These are phyloP conservation scores for Ustilago bromivora DNA, from an alignment of 1,284 basidiomycete genomes.

Conservation along the genomic window DNA sequence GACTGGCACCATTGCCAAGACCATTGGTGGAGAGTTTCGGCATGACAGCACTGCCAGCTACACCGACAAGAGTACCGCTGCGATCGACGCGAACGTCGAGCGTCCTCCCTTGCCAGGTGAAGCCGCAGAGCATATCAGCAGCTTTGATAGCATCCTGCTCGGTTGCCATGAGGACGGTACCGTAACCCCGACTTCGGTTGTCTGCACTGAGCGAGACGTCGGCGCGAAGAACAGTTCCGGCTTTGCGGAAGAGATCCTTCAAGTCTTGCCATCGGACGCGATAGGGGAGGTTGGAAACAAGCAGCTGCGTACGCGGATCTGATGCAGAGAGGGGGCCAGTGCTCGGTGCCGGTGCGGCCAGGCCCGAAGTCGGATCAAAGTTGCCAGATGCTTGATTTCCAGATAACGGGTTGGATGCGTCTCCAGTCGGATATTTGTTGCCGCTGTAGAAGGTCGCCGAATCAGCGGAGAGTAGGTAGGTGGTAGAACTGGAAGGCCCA, in stretches of 20 bases:
- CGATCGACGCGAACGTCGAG: slow-evolving; percentile 65
- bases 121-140: slow-evolving; percentile 70
- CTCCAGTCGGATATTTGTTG: slow-evolving; percentile 4
- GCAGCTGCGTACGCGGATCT: slow-evolving; percentile 84
- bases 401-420: slow-evolving; percentile 11
- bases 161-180: slow-evolving; percentile 67
- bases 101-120: slow-evolving; percentile 68
- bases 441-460: slow-evolving; percentile 12
- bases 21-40: slow-evolving; percentile 19
- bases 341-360: slow-evolving; percentile 24
- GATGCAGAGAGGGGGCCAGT: slow-evolving; percentile 59
- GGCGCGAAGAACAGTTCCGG: slow-evolving; percentile 70
- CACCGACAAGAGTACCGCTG: slow-evolving; percentile 54
- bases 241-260: slow-evolving; percentile 70
- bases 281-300: slow-evolving; percentile 69
- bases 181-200: slow-evolving; percentile 64
- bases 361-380: neutral
- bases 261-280: slow-evolving; percentile 71
- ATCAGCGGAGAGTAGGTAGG: slow-evolving; percentile 22
- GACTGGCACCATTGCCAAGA: slow-evolving; percentile 9
- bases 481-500: slow-evolving; percentile 22
- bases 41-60: slow-evolving; percentile 41
- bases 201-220: slow-evolving; percentile 69
- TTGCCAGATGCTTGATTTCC: neutral
- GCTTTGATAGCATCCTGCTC: slow-evolving; percentile 70